Evolutionary conservation across 495 filamentous ascomycete genomes (phyloP), one percentile per base, ranked within the genome.

Genomic region (Lophiostoma macrostomum): DNA sequence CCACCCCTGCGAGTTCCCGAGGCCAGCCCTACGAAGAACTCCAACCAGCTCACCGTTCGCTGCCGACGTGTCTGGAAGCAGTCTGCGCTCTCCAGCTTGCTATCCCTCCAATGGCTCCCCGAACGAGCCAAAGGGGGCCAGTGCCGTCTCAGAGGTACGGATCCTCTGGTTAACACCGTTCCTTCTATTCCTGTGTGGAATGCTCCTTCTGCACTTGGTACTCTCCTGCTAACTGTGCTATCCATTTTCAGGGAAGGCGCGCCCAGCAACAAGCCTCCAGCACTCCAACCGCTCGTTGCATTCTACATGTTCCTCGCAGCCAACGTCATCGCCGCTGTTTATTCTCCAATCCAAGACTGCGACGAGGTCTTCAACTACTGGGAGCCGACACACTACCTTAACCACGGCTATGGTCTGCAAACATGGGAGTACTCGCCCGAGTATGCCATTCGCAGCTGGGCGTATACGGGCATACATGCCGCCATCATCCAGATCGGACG

Each of bases 301-400:
- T 88, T 96, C 67, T 90, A 88, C 60, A 64, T 87, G 49, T 90
- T 90, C 53, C 73, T 94, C 28, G 68, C 73, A 36, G 80, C 84
- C 43, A 88, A 93, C 64, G 47, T 82, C 18, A 60, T 91, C 24
- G 85, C 91, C 19, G 91, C 91, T n/a, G 61, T 84, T 16, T 91
- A 82, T 62, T 80, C 88, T 0, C 95, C 94, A 0, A 96, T 99
- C 61, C 91, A 96, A 63, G 94, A 99, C 69, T 99, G 94, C 65
- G 94, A 99, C 66, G 94, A 99, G 73, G 90, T 91, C 3, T 99
- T 95, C 76, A 99, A 99, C 64, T 99, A 94, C 73, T 99, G 94
- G 94, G 94, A 99, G 63, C 93, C 94, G 1, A 82, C 90, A 0
- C 94, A 99, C 70, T 99, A 96, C 67, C 79, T 99, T 24, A 82